Base-by-base conservation (phyloP, 139 green algal species). In the Gonium pectorale region DNA sequence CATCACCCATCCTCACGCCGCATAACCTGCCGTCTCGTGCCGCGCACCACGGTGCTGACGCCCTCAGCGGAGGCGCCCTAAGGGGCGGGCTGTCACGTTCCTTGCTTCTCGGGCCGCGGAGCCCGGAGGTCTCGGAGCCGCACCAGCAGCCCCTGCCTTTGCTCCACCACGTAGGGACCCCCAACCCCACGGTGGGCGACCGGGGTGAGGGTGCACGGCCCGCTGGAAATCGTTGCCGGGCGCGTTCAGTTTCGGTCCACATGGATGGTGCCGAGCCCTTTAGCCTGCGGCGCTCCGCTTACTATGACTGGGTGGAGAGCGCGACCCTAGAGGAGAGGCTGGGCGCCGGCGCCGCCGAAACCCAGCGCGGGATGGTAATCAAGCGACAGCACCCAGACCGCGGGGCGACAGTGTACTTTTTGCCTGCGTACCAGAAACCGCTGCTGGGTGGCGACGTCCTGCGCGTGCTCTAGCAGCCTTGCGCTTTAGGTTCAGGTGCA, bases 371-470 rank as follows among this genome's bases (percentile, higher is more conserved):
- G n/a, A 21, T 79, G 46, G 70, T 79, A 46, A 4, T 79, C 31
- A 79, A 66, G 49, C 31, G 49, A 31, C n/a, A 64, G 46, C 70
- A 35, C 0, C n/a, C 17, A 46, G 70, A 79, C 7, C 70, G 70
- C 5, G 46, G 31, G 2, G n/a, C 46, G 1, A 19, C 75, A 1
- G 26, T 71, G 2, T 82, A 49, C 59, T 82, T 62, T 13, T 62
- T 62, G 24, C 40, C 40, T 0, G 75, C 75, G 2, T 6, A 72
- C 15, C 41, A 66, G 41, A 82, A 82, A 41, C 60, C 40, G 41
- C 59, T 82, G 59, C 29, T 82, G n/a, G 75, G 75, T 3, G 70
- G 70, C 0, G 75, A 82, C 22, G n/a, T 82, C 19, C 59, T 82
- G 41, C 75, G 60, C 26, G 75, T 82, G 31, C 31, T 71, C 49